Evolutionary conservation across 306 rosid genomes (phyloP), one percentile per base, ranked within the genome.

Genomic region (Rosa chinensis): DNA sequence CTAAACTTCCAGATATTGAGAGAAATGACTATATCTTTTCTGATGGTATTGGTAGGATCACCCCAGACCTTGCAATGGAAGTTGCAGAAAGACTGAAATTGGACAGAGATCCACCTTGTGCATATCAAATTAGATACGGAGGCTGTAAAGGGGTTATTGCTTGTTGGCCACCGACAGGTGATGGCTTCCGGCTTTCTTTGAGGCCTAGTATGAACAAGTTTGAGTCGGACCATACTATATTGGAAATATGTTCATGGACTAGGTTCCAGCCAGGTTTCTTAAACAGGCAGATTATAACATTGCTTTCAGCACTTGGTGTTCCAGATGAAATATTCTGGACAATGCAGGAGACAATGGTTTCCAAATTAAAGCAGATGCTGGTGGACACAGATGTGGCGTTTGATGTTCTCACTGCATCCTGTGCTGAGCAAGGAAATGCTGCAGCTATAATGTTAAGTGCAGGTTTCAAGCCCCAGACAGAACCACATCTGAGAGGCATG

Each of bases 391-490:
- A 91, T 53, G 89, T 86, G 47, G 98, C 97, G 1, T 90, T 83
- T 79, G 89, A 93, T 62, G 92, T 93, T 77, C 93, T 93, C 16
- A 93, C 91, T 3, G 84, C 86, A 53, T 93, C 98, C 52, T 93
- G 98, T 84, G 89, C 93, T 23, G 96, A 91, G 47, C 90, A 91
- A 80, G 99, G 95, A 82, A 89, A 89, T 83, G 89, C 86, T 8
- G 97, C 97, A 17, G 93, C 97, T 78, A 86, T 94, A 71, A 94
- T 94, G 99, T 85, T 94, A 81, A 94, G 97, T 80, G 97, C 92
- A 28, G 97, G 99, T 75, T 94, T 91, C 71, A 87, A 82, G 85
- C 99, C 97, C 70, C 85, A 84, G 82, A 72, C 78, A 18, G 99
- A 94, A 86, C 99, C 97, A 87, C 97, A 92, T 87, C 84, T 94